Percentiles rank a stretch among this genome's conserved stretches.
Conservation (phyloP, 1,284 basidiomycete species). For the Microbotryomycetes sp. region DNA sequence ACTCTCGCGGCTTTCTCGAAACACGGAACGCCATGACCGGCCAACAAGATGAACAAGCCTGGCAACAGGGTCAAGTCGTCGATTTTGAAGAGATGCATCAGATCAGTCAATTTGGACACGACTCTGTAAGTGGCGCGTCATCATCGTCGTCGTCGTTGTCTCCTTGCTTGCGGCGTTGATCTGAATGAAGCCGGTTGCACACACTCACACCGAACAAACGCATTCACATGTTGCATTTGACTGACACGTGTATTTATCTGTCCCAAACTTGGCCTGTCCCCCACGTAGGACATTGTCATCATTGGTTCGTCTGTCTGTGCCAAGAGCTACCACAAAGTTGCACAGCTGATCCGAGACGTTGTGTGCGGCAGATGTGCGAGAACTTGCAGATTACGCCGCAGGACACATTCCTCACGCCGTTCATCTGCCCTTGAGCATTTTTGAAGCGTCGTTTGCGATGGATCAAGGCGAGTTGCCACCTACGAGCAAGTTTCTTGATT, state of each 20-base stretch:
- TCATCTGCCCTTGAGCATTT: not conserved
- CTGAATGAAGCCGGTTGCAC: too few species aligned
- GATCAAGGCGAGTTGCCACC: conserved; percentile 1
- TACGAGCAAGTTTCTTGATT: too few species aligned
- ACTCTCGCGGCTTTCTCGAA: too few species aligned
- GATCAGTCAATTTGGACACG: not conserved
- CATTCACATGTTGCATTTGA: too few species aligned
- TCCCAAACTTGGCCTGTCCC: too few species aligned
- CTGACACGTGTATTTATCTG: too few species aligned
- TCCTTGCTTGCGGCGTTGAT: too few species aligned
- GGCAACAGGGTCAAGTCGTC: not conserved
- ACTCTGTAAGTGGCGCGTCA: not conserved
- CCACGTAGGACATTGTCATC: not conserved
- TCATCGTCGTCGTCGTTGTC: not conserved
- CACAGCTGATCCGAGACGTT: not conserved
- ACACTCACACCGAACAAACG: too few species aligned
- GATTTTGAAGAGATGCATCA: not conserved
- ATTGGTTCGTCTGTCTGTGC: not conserved
- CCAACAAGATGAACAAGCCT: too few species aligned
- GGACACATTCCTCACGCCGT: not conserved
- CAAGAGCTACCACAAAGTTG: not conserved
- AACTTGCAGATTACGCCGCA: not conserved
- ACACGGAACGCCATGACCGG: too few species aligned
- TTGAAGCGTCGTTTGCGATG: not conserved
- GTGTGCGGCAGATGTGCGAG: not conserved